Evolutionary conservation across 2,329 filamentous ascomycete genomes (phyloP), one percentile per base, ranked within the genome.

Genomic region (Xylaria arbuscula): DNA sequence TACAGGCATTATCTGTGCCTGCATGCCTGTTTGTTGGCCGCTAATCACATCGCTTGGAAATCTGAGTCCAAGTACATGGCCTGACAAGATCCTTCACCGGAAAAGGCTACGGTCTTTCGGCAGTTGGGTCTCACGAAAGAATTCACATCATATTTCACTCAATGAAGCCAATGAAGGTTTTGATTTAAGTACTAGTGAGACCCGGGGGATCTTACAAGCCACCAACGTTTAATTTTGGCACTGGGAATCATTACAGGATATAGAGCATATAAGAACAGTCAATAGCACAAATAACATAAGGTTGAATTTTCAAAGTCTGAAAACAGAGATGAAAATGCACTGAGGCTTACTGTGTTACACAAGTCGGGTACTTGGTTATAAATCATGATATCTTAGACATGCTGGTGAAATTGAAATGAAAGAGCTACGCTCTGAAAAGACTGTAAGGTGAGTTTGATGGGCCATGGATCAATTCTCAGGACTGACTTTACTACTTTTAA

Each of bases 1-100:
- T 19, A 73, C 70, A 1, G 74, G 72, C 5, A 73, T 77, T 15
- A 65, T 76, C 1, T 76, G 75, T 58, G 72, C 72, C 1, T 74
- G 72, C 32, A 67, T 75, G n/a, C 74, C 75, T 4, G 72, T 75
- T 42, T 74, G 40, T 19, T 73, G 51, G 72, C 64, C 63, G 1
- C 24, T 67, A 4, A 47, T 72, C n/a, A 48, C 54, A 34, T 58
- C 42, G 2, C 54, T 71, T 15, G 32, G 32, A 32, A 66, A 66
- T 19, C 19, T 34, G 45, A 24, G 36, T 13, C 19, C 53, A 9
- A 51, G 53, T 2, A 19, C 15, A 19, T 64, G 53, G 61, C 36
- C 47, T 24, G n/a, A 22, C 10, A 63, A 28, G n/a, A 22, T 48
- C 6, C 42, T 11, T 2, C 7, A 13, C 24, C 17, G 11, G 4